Base-by-base conservation (phyloP, 2,329 filamentous ascomycete genomes). In the Orbilia brochopaga region DNA sequence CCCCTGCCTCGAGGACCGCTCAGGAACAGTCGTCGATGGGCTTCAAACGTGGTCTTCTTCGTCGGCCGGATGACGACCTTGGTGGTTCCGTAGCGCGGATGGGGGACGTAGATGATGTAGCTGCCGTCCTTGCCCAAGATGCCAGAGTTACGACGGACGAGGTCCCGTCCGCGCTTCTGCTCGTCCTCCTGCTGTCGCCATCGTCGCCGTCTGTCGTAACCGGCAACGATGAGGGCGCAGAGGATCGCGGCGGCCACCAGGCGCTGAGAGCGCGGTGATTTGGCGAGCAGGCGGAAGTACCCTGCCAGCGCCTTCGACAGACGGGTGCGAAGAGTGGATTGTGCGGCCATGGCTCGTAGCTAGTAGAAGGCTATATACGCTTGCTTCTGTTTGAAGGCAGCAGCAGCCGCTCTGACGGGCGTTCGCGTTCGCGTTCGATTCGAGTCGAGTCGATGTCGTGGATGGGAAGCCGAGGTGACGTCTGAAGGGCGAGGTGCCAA, bases 41-140 rank as follows among this genome's bases (percentile, higher is more conserved):
- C 95, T 83, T 99, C 93, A 78, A 97, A 99, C 0, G 94, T 99
- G 37, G 93, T 89, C 19, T 88, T 86, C 78, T 97, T 97, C 27
- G 92, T 99, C 4, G 90, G 88, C 78, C 91, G 84, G 74, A 99
- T 97, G 65, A 90, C 89, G 53, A 99, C 93, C 79, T 95, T 96
- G 75, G 92, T 90, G 1, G 92, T 96, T 60, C 87, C 61, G 53
- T 65, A 58, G 46, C 69, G 58, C n/a, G 61, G 65, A 56, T 73
- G 42, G 8, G 27, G 58, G 10, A 65, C 58, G 23, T 65, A 67
- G 27, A 73, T 67, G 15, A 61, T 64, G 46, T 69, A 69, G 56
- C 59, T 74, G 54, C 76, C 75, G 83, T 97, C 94, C 81, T 97
- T 97, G 76, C 93, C 91, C 80, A 90, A 87, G 74, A 97, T 83